Evolutionary conservation across 1,139 yeast species (phyloP).

Genomic region (Lodderomyces margitis): DNA sequence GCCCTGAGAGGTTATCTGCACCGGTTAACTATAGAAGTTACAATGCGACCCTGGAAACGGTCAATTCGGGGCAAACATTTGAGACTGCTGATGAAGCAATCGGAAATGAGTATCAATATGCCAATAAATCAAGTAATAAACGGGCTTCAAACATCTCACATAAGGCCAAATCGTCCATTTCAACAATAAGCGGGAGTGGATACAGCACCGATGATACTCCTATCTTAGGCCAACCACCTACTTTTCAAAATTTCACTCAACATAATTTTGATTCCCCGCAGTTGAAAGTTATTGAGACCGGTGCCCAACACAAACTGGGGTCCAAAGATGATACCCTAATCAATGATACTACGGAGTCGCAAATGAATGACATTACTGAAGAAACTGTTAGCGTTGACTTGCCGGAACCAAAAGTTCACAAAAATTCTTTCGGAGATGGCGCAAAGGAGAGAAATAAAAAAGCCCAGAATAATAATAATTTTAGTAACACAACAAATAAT

Average conservation of each 20-base stretch:
- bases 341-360: constrained; percentile 6
- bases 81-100: constrained; percentile 25
- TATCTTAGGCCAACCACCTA: constrained; percentile 25
- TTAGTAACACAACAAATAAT: constrained; percentile 1
- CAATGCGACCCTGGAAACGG: constrained; percentile 6
- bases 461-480: constrained; percentile 1
- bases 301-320: constrained; percentile 1
- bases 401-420: not conserved
- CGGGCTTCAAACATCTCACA: constrained; percentile 2
- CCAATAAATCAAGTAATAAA: not conserved
- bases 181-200: constrained; percentile 19
- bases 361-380: constrained; percentile 4
- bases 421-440: not conserved
- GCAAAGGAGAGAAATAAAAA: not conserved
- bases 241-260: constrained; percentile 21
- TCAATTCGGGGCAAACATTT: constrained; percentile 26
- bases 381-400: constrained; percentile 3
- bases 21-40: constrained; percentile 5
- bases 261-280: constrained; percentile 16
- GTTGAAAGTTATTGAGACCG: constrained; percentile 14
- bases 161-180: constrained; percentile 16
- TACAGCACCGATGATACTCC: constrained; percentile 26
- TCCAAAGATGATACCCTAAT: constrained; percentile 9
- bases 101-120: not conserved
- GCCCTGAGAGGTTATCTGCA: constrained; percentile 3